Base-by-base conservation (phyloP, 1,284 basidiomycete genomes). In the Moniliophthora roreri region DNA sequence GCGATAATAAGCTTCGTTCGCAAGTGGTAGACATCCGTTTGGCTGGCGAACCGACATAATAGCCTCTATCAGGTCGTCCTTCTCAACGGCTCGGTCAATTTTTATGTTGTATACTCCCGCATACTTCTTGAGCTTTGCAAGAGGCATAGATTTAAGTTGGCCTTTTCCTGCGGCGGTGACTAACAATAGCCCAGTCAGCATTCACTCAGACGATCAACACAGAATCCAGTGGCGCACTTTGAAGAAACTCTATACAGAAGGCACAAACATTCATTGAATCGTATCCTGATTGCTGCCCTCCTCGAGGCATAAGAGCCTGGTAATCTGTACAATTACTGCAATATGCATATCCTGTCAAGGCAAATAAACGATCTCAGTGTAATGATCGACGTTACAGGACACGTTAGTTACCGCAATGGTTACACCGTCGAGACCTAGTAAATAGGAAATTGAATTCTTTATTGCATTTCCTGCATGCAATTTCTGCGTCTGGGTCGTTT, bases 381-480 rank as follows among this genome's bases (percentile, higher is more conserved):
- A 42, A 52, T 40, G 53, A 48, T 51, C 52, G 26, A 38, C 50
- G 16, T 34, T 34, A 15, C 48, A 37, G 35, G 41, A 40, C 39
- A 37, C 24, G 28, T 44, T 24, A 71, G 82, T 60, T 64, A 86
- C 88, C 87, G 63, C 88, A 91, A 61, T 91, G 89, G 65, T 87
- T 84, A 65, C 88, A 91, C 58, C 72, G 80, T 59, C 81, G 76
- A 42, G 81, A 75, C 52, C 88, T 72, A 51, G 80, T 71, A 60
- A 91, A 84, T 35, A 90, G 57, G 32, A 87, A 63, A 61, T 78
- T 84, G 67, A 91, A 90, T 65, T 90, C 89, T 65, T 80, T 89
- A 64, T 76, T 80, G 65, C 88, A 91, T 64, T 84, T 89, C 63
- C 86, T 78, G 59, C 88, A 91, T 5, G 75, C 71, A 35, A 62